A percentile compares a stretch with the other conserved stretches of the same genome.
These are phyloP conservation scores for Raphanus sativus DNA, from an alignment of 345 rosid species.

Conservation along the genomic window DNA sequence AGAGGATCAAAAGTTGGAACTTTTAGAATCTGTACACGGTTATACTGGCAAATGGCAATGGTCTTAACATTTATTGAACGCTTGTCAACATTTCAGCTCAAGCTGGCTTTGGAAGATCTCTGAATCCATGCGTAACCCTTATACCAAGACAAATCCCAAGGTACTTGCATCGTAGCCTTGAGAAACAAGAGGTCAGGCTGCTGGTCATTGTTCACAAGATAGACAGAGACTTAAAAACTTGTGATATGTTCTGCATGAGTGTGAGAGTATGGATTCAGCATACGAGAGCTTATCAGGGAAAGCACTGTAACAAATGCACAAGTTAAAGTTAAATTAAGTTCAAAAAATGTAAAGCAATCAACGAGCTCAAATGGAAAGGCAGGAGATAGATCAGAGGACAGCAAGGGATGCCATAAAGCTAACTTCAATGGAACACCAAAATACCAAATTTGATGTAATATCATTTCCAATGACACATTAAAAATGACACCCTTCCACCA, in stretches of 20 bases:
- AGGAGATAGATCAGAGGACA: slow-evolving; percentile 56
- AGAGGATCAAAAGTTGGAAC: background rate
- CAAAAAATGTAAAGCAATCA: too few relatives aligned
- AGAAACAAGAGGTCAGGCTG: background rate
- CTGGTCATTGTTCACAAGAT: background rate
- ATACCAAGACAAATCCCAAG: slow-evolving; percentile 61
- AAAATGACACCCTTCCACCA: too few relatives aligned
- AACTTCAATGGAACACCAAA: too few relatives aligned
- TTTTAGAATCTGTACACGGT: background rate
- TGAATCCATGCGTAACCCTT: slow-evolving; percentile 83
- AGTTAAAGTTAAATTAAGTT: too few relatives aligned
- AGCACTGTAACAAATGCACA: too few relatives aligned
- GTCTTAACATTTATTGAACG: background rate
- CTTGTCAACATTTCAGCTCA: slow-evolving; percentile 66
- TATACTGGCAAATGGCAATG: background rate
- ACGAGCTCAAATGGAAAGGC: slow-evolving; percentile 50
- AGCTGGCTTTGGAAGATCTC: slow-evolving; percentile 67
- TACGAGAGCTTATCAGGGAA: too few relatives aligned
- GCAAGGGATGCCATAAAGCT: slow-evolving; percentile 30
- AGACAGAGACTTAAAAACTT: background rate
- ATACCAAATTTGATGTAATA: too few relatives aligned
- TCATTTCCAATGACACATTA: too few relatives aligned
- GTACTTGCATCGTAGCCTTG: slow-evolving; percentile 32
- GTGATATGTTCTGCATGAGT: slow-evolving; percentile 37
- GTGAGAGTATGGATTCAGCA: slow-evolving; percentile 48